Percentiles rank a stretch among this genome's conserved stretches.
Evolutionary conservation across 1,139 yeast species (phyloP).

Genomic region (Spathaspora sp.): DNA sequence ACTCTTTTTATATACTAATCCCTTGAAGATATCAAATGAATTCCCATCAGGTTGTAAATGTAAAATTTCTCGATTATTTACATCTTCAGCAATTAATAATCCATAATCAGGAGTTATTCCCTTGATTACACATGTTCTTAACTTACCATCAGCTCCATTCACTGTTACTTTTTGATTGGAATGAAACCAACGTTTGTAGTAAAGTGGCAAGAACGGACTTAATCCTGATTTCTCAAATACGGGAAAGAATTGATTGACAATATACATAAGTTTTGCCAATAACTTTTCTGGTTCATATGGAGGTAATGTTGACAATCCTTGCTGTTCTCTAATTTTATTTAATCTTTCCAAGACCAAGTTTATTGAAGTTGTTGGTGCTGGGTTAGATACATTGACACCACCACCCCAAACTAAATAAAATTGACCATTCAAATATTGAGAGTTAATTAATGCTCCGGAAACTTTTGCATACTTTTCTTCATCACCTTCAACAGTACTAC

Average conservation of each 20-base stretch:
- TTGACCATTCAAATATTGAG: constrained; percentile 59
- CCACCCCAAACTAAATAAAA: constrained; percentile 77
- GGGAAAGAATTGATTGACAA: constrained; percentile 60
- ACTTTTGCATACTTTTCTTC: constrained; percentile 65
- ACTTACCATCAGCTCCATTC: constrained; percentile 40
- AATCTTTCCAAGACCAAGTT: constrained; percentile 64
- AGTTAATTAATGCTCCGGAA: constrained; percentile 83
- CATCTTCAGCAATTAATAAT: constrained; percentile 71
- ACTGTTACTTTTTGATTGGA: constrained; percentile 62
- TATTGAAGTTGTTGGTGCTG: constrained; percentile 90
- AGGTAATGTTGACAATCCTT: constrained; percentile 46
- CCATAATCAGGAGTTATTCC: constrained; percentile 91
- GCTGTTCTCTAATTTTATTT: constrained; percentile 47
- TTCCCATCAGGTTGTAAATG: constrained; percentile 96
- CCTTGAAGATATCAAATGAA: constrained; percentile 92
- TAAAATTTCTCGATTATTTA: constrained; percentile 54
- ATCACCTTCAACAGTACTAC: constrained; percentile 40
- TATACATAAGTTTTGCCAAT: constrained; percentile 66
- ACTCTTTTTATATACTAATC: constrained; percentile 71
- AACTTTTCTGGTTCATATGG: constrained; percentile 60
- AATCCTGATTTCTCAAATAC: constrained; percentile 68
- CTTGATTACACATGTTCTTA: constrained; percentile 55
- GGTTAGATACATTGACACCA: constrained; percentile 81
- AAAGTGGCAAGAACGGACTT: constrained; percentile 63
- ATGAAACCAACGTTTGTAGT: constrained; percentile 88